Evolutionary conservation across 2,329 filamentous ascomycete species (phyloP).

Genomic region (Colletotrichum scovillei): DNA sequence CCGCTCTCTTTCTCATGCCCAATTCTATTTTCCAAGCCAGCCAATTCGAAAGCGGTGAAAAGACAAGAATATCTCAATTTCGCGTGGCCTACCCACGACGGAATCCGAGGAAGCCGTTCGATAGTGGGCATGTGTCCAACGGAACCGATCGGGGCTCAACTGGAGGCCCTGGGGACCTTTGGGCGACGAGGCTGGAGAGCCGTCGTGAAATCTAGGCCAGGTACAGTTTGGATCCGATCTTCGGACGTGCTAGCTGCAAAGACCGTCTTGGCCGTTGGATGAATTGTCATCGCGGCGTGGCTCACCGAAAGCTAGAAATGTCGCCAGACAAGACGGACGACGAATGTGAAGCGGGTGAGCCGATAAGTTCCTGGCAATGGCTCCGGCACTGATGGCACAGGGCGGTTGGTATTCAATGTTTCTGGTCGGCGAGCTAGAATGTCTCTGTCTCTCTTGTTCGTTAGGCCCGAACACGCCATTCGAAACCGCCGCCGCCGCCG

Average conservation of each 20-base stretch:
- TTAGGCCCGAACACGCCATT: slow-evolving; percentile 10
- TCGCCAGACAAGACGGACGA: background rate
- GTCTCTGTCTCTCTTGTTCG: background rate
- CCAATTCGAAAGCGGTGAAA: background rate
- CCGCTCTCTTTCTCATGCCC: background rate
- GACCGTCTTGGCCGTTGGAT: slow-evolving; percentile 13
- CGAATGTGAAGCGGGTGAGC: background rate
- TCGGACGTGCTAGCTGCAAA: slow-evolving; percentile 3
- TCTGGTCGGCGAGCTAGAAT: slow-evolving; percentile 20
- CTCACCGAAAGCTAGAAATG: background rate
- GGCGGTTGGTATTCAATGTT: slow-evolving; percentile 4
- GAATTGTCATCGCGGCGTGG: slow-evolving; percentile 14
- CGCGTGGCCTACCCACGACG: background rate
- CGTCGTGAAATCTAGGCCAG: slow-evolving; percentile 9
- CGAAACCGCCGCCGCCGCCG: slow-evolving; percentile 16
- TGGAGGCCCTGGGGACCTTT: background rate
- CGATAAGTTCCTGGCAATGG: slow-evolving; percentile 2
- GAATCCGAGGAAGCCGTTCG: slow-evolving; percentile 7
- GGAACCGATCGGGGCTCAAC: background rate
- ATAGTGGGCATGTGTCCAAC: background rate
- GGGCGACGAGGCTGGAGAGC: background rate
- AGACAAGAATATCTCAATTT: background rate
- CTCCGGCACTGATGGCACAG: background rate
- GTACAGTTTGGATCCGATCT: background rate
- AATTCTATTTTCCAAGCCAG: background rate